Percentiles rank a stretch among this genome's conserved stretches.
Conservation (phyloP, 306 rosid genomes). For the Myrica gale region DNA sequence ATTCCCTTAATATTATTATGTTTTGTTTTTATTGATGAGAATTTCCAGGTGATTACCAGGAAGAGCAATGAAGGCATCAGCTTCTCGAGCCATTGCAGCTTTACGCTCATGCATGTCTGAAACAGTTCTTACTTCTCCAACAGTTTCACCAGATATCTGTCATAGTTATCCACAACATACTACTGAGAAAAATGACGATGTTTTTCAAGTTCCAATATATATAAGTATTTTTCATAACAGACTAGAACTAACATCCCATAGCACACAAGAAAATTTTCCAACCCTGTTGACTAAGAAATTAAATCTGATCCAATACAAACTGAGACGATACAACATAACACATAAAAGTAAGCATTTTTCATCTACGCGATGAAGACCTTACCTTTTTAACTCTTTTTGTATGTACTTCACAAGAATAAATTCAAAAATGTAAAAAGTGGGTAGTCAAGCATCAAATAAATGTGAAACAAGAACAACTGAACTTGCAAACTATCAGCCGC, state of each 20-base stretch:
- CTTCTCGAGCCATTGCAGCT: conserved; percentile 87
- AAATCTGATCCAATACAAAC: conserved; percentile 18
- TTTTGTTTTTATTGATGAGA: conserved; percentile 11
- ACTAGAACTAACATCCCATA: neutral
- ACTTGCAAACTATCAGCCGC: conserved; percentile 12
- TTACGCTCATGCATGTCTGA: conserved; percentile 96
- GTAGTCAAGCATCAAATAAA: conserved; percentile 16
- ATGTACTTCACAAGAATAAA: conserved; percentile 1
- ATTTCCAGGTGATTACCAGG: conserved; percentile 60
- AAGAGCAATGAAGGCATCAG: conserved; percentile 93
- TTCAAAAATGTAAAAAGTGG: conserved; percentile 11
- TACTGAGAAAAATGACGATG: conserved; percentile 13
- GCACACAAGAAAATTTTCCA: conserved; percentile 10
- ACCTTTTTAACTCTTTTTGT: no score
- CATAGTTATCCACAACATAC: conserved; percentile 31
- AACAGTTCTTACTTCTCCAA: conserved; percentile 90
- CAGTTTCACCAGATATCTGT: conserved; percentile 87
- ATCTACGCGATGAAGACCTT: no score
- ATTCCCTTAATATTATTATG: no score
- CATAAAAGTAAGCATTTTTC: neutral
- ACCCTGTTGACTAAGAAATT: conserved; percentile 4
- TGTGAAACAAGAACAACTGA: conserved; percentile 10
- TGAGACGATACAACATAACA: neutral
- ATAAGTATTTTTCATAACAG: conserved; percentile 20
- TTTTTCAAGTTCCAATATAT: conserved; percentile 16